Conservation (phyloP, 2,329 filamentous ascomycete genomes). For the Lasiodiplodia theobromae region DNA sequence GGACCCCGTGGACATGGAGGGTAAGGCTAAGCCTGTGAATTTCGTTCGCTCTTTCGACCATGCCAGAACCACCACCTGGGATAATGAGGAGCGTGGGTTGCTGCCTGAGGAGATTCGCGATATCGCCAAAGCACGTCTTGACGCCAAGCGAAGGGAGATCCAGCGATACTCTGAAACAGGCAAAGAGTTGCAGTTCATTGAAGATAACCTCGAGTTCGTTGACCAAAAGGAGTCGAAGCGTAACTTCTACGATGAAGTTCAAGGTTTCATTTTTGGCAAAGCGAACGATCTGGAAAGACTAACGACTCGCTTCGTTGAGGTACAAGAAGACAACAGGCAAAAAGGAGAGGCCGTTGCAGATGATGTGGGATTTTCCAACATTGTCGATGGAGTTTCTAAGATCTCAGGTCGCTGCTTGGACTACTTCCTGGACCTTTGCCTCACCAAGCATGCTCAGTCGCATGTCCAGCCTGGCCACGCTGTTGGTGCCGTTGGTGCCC, state of each 20-base stretch:
- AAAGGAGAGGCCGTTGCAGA: slow-evolving; percentile 6
- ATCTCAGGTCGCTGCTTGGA: slow-evolving; percentile 77
- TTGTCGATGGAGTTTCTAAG: slow-evolving; percentile 76
- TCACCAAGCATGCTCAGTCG: slow-evolving; percentile 89
- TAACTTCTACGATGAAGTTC: slow-evolving; percentile 80
- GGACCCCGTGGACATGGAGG: slow-evolving; percentile 98
- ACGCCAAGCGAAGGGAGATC: slow-evolving; percentile 71
- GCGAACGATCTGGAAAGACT: slow-evolving; percentile 57
- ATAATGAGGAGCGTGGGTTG: slow-evolving; percentile 76
- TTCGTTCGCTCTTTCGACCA: slow-evolving; percentile 93
- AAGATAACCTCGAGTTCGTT: slow-evolving; percentile 59
- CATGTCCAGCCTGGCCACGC: slow-evolving; percentile 94
- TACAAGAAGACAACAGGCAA: slow-evolving; percentile 55
- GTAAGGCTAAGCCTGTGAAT: slow-evolving; percentile 87
- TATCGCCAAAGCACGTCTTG: slow-evolving; percentile 72
- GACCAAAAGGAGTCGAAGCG: slow-evolving; percentile 74
- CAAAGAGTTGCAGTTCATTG: slow-evolving; percentile 40
- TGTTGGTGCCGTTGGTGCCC: slow-evolving; percentile 93
- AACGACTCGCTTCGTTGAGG: slow-evolving; percentile 32
- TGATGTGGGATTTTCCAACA: slow-evolving; percentile 27
- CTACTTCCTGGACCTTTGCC: slow-evolving; percentile 79
- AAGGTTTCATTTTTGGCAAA: slow-evolving; percentile 71
- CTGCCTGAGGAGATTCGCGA: slow-evolving; percentile 75
- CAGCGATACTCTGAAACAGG: slow-evolving; percentile 36
- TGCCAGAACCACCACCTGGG: slow-evolving; percentile 76